phyloP scores from a whole-genome alignment of 2,329 filamentous ascomycete genomes.

The Penicillium nordicum region DNA sequence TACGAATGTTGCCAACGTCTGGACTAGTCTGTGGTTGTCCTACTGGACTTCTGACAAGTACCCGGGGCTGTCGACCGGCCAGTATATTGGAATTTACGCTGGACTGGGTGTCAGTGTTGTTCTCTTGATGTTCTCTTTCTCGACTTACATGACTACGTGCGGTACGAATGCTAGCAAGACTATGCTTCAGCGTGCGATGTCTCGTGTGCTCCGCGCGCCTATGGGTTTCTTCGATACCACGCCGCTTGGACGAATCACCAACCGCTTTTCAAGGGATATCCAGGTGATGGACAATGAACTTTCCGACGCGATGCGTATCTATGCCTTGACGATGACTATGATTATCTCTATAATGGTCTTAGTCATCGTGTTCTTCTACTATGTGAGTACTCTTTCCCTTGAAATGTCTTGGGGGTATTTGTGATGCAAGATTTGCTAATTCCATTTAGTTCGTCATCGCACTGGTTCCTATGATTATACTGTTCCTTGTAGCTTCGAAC shows the following conservation, averaged over 20 bases:
- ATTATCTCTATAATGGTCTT: slow-evolving; percentile 80
- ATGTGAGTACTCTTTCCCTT: slow-evolving; percentile 41
- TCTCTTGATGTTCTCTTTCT: slow-evolving; percentile 74
- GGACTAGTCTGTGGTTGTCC: slow-evolving; percentile 86
- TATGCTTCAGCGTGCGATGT: slow-evolving; percentile 78
- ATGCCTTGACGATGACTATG: slow-evolving; percentile 78
- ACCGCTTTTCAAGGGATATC: slow-evolving; percentile 92
- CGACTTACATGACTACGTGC: slow-evolving; percentile 70
- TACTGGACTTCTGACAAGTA: slow-evolving; percentile 88
- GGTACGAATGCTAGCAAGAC: slow-evolving; percentile 78
- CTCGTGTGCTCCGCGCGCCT: slow-evolving; percentile 64
- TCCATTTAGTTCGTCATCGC: slow-evolving; percentile 61
- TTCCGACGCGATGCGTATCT: slow-evolving; percentile 88
- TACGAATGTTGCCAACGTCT: slow-evolving; percentile 79
- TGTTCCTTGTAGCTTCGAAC: slow-evolving; percentile 77
- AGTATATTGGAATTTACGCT: slow-evolving; percentile 69
- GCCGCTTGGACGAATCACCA: slow-evolving; percentile 89
- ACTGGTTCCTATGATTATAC: slow-evolving; percentile 63
- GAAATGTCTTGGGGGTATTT: background rate
- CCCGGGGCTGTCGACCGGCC: slow-evolving; percentile 56
- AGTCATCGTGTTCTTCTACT: slow-evolving; percentile 94
- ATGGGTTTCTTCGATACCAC: slow-evolving; percentile 98
- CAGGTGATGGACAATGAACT: slow-evolving; percentile 95
- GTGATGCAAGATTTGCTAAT: background rate
- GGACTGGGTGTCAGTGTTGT: slow-evolving; percentile 69